Base-by-base conservation (phyloP, 805 yeast genomes). In the Clavispora carvajalis region DNA sequence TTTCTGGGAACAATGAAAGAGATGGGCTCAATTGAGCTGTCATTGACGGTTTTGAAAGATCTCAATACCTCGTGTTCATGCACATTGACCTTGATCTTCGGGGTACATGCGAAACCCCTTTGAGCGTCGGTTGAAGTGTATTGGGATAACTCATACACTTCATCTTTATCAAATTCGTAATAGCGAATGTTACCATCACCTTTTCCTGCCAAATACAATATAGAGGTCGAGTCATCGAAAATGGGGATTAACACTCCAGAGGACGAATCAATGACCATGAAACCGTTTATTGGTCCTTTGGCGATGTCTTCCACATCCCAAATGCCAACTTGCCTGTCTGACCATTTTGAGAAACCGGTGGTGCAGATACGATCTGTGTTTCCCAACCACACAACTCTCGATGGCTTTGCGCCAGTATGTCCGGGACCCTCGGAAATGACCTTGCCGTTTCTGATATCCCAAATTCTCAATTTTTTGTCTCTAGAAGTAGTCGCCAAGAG, bases 131-230 rank as follows among this genome's bases (percentile, higher is more conserved):
- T 77, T 3, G 97, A 88, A 45, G 82, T 81, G 62, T 76, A 93
- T 60, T 91, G 96, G n/a, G 95, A 85, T 44, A 93, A 67, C 52
- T 85, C 87, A 63, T 73, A 81, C 41, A 93, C 71, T 54, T 81
- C 84, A 55, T 91, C 97, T 54, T 85, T 79, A 46, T 81, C 88
- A 61, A 77, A 88, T 69, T 93, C 99, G 58, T 71, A 93, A 66
- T 91, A 91, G 57, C 96, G 85, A 55, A 93, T 87, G 61, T 91
- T 93, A 54, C 98, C 98, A 62, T 93, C 99, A 62, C 97, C 97
- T 63, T 93, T 91, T 52, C 99, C 99, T 23, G 95, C 98, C 46
- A 93, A 69, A 57, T 84, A 93, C 44, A 93, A 71, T 43, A 90
- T 78, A 41, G 81, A 78, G 34, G 85, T 89, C 25, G 85, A 76